Percentiles rank a stretch among this genome's conserved stretches.
Evolutionary conservation across 139 green algal species (phyloP).

Genomic region (Haematococcus lacustris): DNA sequence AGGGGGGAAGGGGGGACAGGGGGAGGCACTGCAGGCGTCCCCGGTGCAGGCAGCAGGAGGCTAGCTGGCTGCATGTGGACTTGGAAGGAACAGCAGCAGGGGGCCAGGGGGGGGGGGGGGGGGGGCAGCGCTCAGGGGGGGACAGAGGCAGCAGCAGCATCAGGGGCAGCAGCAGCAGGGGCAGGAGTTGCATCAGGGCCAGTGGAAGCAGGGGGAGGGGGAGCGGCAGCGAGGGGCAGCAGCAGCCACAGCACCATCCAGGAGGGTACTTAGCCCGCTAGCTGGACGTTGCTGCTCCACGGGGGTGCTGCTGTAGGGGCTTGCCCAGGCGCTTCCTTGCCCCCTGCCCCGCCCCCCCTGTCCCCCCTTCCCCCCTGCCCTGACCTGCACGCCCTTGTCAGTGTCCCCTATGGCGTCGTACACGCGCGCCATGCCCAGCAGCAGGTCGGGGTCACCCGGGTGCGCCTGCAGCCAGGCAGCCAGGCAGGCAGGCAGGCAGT

Average conservation of each 20-base stretch:
- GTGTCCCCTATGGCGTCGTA: slow-evolving; percentile 64
- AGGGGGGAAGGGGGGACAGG: not conserved
- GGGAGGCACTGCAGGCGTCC: not conserved
- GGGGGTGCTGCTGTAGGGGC: not conserved
- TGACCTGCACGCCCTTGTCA: slow-evolving; percentile 41
- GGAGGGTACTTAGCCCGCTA: too few species aligned
- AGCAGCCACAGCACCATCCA: too few species aligned
- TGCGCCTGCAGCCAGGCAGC: slow-evolving; percentile 21
- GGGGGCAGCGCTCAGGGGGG: too few species aligned
- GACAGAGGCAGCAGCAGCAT: too few species aligned
- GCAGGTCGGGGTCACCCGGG: slow-evolving; percentile 36
- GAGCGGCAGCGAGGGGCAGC: too few species aligned
- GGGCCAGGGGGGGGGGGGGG: too few species aligned
- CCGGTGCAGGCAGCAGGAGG: not conserved
- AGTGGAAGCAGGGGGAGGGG: too few species aligned
- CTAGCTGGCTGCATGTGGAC: not conserved
- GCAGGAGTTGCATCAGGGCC: too few species aligned
- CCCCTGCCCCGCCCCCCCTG: not conserved
- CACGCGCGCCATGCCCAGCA: slow-evolving; percentile 62
- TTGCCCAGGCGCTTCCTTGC: not conserved
- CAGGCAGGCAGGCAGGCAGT: too few species aligned
- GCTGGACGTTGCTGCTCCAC: not conserved
- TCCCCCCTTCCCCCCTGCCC: slow-evolving; percentile 20
- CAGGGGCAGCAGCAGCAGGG: too few species aligned
- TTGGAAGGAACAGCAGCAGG: too few species aligned